Percentiles rank a stretch among this genome's conserved stretches.
Conservation (phyloP, 176 grass and related monocot species). For the Olyra latifolia region DNA sequence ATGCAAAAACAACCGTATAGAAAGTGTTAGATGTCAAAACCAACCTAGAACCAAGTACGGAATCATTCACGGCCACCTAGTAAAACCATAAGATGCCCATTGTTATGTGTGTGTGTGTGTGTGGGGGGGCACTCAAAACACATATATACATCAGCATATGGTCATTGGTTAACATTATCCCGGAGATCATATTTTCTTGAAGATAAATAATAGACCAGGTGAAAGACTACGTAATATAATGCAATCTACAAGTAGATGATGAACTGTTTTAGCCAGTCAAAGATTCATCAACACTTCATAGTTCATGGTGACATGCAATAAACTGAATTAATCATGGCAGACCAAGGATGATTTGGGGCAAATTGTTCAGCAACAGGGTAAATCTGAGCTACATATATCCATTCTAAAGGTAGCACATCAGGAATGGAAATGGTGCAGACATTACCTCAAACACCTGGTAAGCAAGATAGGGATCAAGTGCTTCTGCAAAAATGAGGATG, state of each 20-base stretch:
- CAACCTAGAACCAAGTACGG: constrained; percentile 95
- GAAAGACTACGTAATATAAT: neutral
- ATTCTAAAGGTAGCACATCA: too few relatives aligned
- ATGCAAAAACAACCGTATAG: neutral
- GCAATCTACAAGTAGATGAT: neutral
- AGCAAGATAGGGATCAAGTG: too few relatives aligned
- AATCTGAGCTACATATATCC: too few relatives aligned
- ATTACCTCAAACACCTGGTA: too few relatives aligned
- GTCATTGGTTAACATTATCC: neutral
- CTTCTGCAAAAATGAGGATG: too few relatives aligned
- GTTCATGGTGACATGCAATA: neutral
- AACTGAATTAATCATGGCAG: neutral
- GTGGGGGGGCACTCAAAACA: neutral
- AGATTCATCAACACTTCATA: neutral
- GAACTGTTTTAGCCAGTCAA: neutral
- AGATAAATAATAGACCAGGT: neutral
- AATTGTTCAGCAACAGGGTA: neutral
- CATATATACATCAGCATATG: constrained; percentile 16
- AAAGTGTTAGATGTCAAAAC: constrained; percentile 48
- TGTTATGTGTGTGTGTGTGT: too few relatives aligned
- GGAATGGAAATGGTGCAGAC: too few relatives aligned
- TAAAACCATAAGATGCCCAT: constrained; percentile 54
- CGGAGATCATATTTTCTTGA: neutral
- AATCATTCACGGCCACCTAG: constrained; percentile 67
- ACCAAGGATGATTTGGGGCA: neutral